A percentile compares a stretch with the other conserved stretches of the same genome.
Conservation (phyloP, 2,329 filamentous ascomycete species). For the Penicillium sp. region DNA sequence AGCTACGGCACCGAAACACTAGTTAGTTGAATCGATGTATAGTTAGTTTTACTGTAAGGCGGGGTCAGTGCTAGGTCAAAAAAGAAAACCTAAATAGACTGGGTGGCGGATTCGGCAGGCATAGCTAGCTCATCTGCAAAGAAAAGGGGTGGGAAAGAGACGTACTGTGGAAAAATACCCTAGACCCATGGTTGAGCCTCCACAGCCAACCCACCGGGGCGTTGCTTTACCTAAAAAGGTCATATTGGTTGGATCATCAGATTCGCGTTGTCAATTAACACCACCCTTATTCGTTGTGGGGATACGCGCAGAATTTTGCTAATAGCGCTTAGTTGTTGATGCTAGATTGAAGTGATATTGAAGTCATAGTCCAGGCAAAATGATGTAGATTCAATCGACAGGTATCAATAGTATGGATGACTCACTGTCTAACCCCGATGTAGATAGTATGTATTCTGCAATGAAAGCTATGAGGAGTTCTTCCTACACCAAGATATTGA, state of each 20-base stretch:
- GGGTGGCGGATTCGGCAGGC: background rate
- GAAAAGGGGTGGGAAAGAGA: slow-evolving; percentile 24
- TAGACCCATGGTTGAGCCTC: slow-evolving; percentile 37
- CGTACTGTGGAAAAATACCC: slow-evolving; percentile 19
- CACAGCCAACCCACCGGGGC: slow-evolving; percentile 22
- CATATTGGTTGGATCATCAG: slow-evolving; percentile 26
- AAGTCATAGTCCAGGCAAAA: background rate
- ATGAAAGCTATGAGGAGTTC: no score
- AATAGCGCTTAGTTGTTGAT: background rate
- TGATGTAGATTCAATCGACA: background rate
- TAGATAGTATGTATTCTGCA: no score
- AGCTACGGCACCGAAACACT: no score
- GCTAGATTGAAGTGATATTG: background rate
- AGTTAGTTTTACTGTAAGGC: no score
- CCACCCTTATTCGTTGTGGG: slow-evolving; percentile 24
- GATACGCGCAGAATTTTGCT: slow-evolving; percentile 17
- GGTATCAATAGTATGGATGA: background rate
- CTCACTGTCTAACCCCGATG: background rate
- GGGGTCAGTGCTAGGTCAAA: background rate
- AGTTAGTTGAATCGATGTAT: no score
- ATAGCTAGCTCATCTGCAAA: slow-evolving; percentile 6
- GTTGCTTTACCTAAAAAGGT: slow-evolving; percentile 27
- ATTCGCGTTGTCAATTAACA: slow-evolving; percentile 28
- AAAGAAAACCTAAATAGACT: background rate
- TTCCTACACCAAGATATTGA: no score